These are phyloP conservation scores for Helianthus annuus DNA, from an alignment of 129 eudicot species.

Conservation along the genomic window HanXRQr2.0-SUNRISE NC_035444.2:16891933-16892432, in stretches of 20 bases:
- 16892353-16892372: constrained; percentile 79
- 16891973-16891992: not conserved
- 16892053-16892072: not conserved
- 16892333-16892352: not conserved
- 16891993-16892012: not conserved
- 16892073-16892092: not conserved
- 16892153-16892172: constrained; percentile 94
- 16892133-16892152: constrained; percentile 74
- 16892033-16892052: not conserved
- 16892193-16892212: constrained; percentile 22
- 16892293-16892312: not conserved
- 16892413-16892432: constrained; percentile 21
- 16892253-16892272: constrained; percentile 5
- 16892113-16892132: not conserved
- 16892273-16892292: not conserved
- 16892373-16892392: constrained; percentile 69
- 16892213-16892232: not conserved
- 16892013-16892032: not conserved
- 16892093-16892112: not conserved
- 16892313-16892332: not conserved
- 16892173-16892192: constrained; percentile 89
- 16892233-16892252: constrained; percentile 7
- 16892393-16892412: constrained; percentile 54
- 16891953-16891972: not conserved
- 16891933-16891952: too few relatives aligned